Base-by-base conservation (phyloP, 2,329 filamentous ascomycete genomes). In the Microthyrium microscopicum region DNA sequence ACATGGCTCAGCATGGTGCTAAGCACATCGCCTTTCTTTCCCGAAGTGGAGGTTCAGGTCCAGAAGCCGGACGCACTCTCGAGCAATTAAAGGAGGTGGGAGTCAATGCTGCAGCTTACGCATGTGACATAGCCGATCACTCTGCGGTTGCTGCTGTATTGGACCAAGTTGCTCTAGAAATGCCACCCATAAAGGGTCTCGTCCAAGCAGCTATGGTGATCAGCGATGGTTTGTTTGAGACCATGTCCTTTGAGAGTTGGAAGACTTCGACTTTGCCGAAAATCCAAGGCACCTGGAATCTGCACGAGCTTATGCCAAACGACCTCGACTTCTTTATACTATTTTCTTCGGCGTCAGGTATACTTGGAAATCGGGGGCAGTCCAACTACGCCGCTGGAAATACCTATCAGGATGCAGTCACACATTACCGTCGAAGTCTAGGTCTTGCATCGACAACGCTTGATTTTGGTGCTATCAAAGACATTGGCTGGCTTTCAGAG, bases 191-290 rank as follows among this genome's bases (percentile, higher is more conserved):
- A 13, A 46, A 50, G 2, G 62, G 61, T 25, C 44, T 64, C 5
- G 46, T 66, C 4, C 60, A 65, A 38, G 49, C 51, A 4, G 53
- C 62, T 18, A 62, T 64, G 60, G 59, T 64, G 4, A 42, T 56
- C 21, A 39, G 51, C 36, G 25, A 34, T 19, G 12, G 7, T 3
- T 25, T 35, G 2, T 35, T 48, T 7, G 16, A 28, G 4, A 29
- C 38, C 15, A 42, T 39, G 40, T 21, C n/a, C 5, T 8, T 24
- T 11, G 30, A 35, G 8, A 17, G 35, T 12, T 42, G 35, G 34
- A 28, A 29, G 5, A 17, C 12, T 3, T 21, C 37, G 5, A 16
- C 36, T 4, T 16, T 16, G 6, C 49, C 51, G 7, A 54, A 54
- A 25, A 34, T 54, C 2, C 29, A 40, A 5, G 50, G 51, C 8